Evolutionary conservation across 2,329 filamentous ascomycete species (phyloP).

Genomic region (Tolypocladium nubicola): DNA sequence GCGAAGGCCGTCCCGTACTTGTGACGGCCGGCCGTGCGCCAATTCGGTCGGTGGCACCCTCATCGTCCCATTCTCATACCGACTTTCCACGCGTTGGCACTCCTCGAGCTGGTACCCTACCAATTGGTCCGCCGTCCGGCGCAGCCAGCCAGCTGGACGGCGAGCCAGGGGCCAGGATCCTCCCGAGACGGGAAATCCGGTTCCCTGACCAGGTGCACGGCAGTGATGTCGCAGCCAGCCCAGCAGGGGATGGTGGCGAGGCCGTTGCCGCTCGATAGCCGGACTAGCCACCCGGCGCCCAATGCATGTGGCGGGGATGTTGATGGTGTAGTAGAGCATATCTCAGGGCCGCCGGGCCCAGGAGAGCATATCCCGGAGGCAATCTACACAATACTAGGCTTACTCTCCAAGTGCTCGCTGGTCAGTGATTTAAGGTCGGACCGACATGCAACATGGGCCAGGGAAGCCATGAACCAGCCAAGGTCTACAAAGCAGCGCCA

Average conservation of each 20-base stretch:
- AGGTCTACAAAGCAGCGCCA: no score
- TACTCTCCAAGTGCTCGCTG: neutral
- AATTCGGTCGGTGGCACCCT: neutral
- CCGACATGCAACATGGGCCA: neutral
- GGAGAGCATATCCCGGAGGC: neutral
- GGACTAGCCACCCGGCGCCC: neutral
- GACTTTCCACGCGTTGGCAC: neutral
- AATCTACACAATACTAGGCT: neutral
- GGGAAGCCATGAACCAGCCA: neutral
- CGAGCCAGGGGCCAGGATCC: neutral
- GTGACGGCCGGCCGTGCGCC: neutral
- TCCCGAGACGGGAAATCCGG: slow-evolving; percentile 9
- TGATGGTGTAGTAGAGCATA: neutral
- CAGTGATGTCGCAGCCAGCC: neutral
- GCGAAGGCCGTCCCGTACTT: neutral
- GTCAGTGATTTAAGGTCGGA: neutral
- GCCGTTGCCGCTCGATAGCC: neutral
- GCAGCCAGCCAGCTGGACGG: neutral
- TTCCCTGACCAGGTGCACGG: slow-evolving; percentile 10
- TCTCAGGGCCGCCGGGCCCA: no score
- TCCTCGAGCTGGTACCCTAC: neutral
- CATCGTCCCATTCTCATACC: neutral
- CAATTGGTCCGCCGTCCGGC: neutral
- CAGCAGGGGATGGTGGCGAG: neutral
- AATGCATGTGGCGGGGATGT: neutral